These are phyloP conservation scores for Cronartium ribicola DNA, from an alignment of 1,284 basidiomycete species.

Conservation along the genomic window DNA sequence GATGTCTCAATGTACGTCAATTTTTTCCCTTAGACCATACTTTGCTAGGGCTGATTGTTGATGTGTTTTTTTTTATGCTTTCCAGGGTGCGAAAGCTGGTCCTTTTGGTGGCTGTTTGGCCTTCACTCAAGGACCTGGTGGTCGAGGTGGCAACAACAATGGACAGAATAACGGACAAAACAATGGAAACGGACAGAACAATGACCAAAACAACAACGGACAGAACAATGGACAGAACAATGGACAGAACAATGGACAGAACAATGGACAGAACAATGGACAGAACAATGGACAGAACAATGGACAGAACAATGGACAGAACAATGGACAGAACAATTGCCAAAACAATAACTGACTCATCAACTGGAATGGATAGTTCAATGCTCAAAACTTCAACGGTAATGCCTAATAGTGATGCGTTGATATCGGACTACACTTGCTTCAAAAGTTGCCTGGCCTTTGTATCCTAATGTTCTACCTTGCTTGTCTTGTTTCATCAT, in stretches of 20 bases:
- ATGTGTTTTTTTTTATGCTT: not conserved
- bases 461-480: too few species aligned
- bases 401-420: too few species aligned
- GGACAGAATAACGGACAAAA: not conserved
- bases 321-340: not conserved
- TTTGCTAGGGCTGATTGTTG: not conserved
- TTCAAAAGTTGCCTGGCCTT: too few species aligned
- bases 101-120: slow-evolving; percentile 40
- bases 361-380: not conserved
- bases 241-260: not conserved
- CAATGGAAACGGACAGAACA: not conserved
- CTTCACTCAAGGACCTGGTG: slow-evolving; percentile 24
- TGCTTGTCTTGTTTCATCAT: too few species aligned
- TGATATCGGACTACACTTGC: too few species aligned
- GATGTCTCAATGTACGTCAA: slow-evolving; percentile 23
- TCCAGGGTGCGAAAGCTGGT: slow-evolving; percentile 41
- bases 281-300: not conserved
- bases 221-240: not conserved
- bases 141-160: not conserved
- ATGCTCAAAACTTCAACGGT: too few species aligned
- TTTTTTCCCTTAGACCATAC: not conserved
- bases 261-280: not conserved
- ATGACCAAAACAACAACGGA: not conserved
- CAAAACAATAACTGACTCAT: not conserved
- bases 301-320: not conserved